Evolutionary conservation across 2,329 filamentous ascomycete species (phyloP).

Genomic region (Alternaria sp.): DNA sequence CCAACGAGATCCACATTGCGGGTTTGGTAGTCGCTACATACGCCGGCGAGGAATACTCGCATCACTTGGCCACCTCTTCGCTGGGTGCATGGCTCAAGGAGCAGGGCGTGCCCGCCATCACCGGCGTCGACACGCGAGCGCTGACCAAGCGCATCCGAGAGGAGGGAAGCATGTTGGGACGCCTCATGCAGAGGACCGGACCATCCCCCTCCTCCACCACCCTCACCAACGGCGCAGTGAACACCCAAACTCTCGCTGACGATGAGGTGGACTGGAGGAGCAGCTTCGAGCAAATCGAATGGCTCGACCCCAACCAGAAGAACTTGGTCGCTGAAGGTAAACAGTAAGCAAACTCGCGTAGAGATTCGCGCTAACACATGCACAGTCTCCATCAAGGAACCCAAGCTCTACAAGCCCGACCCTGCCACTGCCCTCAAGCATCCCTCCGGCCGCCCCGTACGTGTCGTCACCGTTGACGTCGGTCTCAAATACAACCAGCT

Average conservation of each 20-base stretch:
- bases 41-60: slow-evolving; percentile 92
- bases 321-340: slow-evolving; percentile 94
- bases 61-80: slow-evolving; percentile 89
- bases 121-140: slow-evolving; percentile 90
- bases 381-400: slow-evolving; percentile 84
- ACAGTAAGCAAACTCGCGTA: slow-evolving; percentile 6
- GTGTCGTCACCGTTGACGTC: slow-evolving; percentile 92
- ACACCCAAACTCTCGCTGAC: slow-evolving; percentile 42
- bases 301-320: slow-evolving; percentile 89
- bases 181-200: slow-evolving; percentile 76
- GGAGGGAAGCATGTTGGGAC: slow-evolving; percentile 94
- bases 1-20: slow-evolving; percentile 89
- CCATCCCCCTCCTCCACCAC: slow-evolving; percentile 29
- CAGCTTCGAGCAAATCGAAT: slow-evolving; percentile 80
- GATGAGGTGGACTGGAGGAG: slow-evolving; percentile 53
- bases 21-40: slow-evolving; percentile 91
- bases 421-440: slow-evolving; percentile 77
- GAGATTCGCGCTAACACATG: slow-evolving; percentile 26
- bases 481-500: slow-evolving; percentile 99
- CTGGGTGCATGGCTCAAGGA: slow-evolving; percentile 96
- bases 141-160: slow-evolving; percentile 94
- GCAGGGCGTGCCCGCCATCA: slow-evolving; percentile 91
- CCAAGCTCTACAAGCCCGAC: slow-evolving; percentile 83
- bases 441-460: slow-evolving; percentile 83
- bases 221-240: slow-evolving; percentile 50